Evolutionary conservation across 495 filamentous ascomycete species (phyloP).

Genomic region (Aspergillus nanangensis): DNA sequence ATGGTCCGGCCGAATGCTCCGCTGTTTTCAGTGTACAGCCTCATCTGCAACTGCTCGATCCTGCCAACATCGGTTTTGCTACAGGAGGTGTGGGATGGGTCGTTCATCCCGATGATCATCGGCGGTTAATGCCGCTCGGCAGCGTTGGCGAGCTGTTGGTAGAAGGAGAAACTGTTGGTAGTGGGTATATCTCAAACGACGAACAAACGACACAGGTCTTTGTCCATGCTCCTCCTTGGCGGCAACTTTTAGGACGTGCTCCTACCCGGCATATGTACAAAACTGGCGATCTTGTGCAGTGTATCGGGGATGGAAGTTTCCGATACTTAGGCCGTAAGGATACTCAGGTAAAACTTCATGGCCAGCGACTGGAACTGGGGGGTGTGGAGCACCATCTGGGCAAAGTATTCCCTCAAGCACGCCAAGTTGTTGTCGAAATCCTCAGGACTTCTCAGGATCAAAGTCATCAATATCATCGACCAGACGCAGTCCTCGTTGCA

Average conservation of each 20-base stretch:
- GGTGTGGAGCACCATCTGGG: conserved; percentile 28
- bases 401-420: neutral
- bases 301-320: conserved; percentile 9
- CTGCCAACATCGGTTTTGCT: conserved; percentile 4
- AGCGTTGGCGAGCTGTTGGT: conserved; percentile 46
- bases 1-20: conserved; percentile 45
- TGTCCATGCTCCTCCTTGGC: conserved; percentile 18
- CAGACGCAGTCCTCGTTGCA: neutral
- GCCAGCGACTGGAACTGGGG: conserved; percentile 35
- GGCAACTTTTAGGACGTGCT: neutral
- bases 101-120: conserved; percentile 30
- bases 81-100: conserved; percentile 35
- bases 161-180: conserved; percentile 45
- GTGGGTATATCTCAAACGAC: conserved; percentile 42
- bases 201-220: conserved; percentile 40
- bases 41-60: neutral
- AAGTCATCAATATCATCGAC: neutral
- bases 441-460: neutral
- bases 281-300: conserved; percentile 19
- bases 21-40: conserved; percentile 18
- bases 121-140: neutral
- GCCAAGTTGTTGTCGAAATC: neutral
- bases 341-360: conserved; percentile 31
- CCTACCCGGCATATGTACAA: conserved; percentile 18
- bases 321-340: conserved; percentile 24